Conservation (phyloP, 2,329 filamentous ascomycete species). For the Emergomyces africanus region DNA sequence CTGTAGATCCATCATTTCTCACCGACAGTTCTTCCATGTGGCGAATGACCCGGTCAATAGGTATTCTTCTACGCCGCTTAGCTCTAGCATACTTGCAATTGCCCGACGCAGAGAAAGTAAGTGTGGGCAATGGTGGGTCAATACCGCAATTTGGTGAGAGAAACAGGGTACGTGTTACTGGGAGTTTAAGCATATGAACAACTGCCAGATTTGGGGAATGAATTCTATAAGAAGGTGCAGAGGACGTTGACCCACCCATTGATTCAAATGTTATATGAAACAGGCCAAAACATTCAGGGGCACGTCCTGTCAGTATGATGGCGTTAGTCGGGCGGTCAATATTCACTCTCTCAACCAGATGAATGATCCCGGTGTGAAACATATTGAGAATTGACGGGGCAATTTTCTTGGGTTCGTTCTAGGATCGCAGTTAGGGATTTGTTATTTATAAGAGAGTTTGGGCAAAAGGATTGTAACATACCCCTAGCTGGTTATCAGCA, state of each 20-base stretch:
- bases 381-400: neutral
- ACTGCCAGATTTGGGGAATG: neutral
- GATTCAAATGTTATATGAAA: neutral
- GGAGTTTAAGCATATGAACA: neutral
- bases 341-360: neutral
- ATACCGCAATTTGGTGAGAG: neutral
- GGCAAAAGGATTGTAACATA: neutral
- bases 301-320: neutral
- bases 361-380: neutral
- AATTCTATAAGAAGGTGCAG: neutral
- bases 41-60: constrained; percentile 8
- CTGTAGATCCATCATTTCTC: constrained; percentile 9
- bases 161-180: neutral
- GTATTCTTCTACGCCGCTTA: constrained; percentile 12
- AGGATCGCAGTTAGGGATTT: neutral
- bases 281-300: neutral
- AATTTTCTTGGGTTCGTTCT: neutral
- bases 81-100: constrained; percentile 2
- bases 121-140: neutral
- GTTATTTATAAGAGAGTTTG: neutral
- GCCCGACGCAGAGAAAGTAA: neutral
- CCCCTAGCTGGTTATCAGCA: neutral
- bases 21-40: constrained; percentile 16
- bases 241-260: neutral
- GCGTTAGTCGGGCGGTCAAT: neutral